phyloP scores from a whole-genome alignment of 2,329 filamentous ascomycete species.

The Hymenoscyphus scutula region DNA sequence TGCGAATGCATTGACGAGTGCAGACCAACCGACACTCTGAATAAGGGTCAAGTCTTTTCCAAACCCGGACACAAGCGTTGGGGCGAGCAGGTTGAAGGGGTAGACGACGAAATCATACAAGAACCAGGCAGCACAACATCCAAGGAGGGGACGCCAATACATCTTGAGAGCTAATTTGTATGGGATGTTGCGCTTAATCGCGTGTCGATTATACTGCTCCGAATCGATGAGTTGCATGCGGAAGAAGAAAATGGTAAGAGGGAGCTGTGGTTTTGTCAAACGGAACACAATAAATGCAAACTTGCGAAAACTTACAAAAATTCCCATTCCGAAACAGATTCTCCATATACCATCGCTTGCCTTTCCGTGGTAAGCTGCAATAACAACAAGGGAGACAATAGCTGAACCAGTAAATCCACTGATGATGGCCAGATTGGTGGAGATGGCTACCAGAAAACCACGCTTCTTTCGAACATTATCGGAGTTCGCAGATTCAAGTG shows the following conservation, averaged over 20 bases:
- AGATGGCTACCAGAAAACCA: conserved; percentile 55
- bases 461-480: conserved; percentile 44
- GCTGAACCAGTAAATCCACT: conserved; percentile 51
- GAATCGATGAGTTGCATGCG: conserved; percentile 51
- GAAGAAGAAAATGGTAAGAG: conserved; percentile 52
- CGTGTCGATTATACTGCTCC: conserved; percentile 39
- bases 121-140: conserved; percentile 11
- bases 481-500: conserved; percentile 54
- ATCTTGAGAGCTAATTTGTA: conserved; percentile 38
- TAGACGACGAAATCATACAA: conserved; percentile 33
- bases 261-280: conserved; percentile 34
- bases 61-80: conserved; percentile 27
- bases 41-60: conserved; percentile 22
- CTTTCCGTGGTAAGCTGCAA: conserved; percentile 47
- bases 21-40: conserved; percentile 31
- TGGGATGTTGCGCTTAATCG: conserved; percentile 44
- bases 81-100: conserved; percentile 26
- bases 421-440: conserved; percentile 49
- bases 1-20: conserved; percentile 32
- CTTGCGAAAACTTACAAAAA: conserved; percentile 27
- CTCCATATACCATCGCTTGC: conserved; percentile 48
- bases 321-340: conserved; percentile 48
- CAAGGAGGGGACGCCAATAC: conserved; percentile 4
- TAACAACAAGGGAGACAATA: conserved; percentile 48
- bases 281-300: not conserved